phyloP scores from a whole-genome alignment of 2,329 filamentous ascomycete genomes.

The Lasiodiplodia hormozganensis region DNA sequence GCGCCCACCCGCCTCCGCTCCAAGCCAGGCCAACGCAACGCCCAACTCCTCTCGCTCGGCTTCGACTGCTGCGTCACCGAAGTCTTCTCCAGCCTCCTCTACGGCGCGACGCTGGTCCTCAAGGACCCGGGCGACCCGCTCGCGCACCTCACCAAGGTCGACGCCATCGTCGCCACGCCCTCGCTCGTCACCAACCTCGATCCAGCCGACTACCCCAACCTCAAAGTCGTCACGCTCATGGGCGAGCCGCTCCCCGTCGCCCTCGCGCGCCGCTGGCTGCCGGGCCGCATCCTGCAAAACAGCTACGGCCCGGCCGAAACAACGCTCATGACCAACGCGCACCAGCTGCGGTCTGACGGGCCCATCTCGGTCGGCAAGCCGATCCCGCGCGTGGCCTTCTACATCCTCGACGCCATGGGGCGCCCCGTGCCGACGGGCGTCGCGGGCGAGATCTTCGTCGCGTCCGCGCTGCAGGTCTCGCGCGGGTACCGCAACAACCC shows the following conservation, averaged over 20 bases:
- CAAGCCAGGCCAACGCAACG: constrained; percentile 26
- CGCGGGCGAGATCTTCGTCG: constrained; percentile 29
- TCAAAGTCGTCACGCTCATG: constrained; percentile 19
- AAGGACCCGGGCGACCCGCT: constrained; percentile 28
- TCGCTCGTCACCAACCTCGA: constrained; percentile 23
- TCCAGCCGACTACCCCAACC: constrained; percentile 17
- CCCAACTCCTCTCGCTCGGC: constrained; percentile 29
- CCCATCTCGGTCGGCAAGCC: constrained; percentile 19
- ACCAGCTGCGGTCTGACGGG: neutral
- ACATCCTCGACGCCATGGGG: constrained; percentile 27
- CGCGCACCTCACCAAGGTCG: constrained; percentile 19
- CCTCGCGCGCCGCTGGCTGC: constrained; percentile 25
- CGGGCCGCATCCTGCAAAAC: constrained; percentile 18
- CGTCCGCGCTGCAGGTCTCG: constrained; percentile 24
- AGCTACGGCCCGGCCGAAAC: constrained; percentile 27
- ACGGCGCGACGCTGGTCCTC: constrained; percentile 30
- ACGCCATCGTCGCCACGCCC: constrained; percentile 28
- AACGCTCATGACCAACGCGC: constrained; percentile 23
- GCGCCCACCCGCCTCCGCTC: constrained; percentile 23
- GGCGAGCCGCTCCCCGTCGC: constrained; percentile 26
- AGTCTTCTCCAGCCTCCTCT: constrained; percentile 29
- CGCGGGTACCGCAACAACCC: constrained; percentile 27
- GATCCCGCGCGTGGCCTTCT: constrained; percentile 23
- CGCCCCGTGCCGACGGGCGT: constrained; percentile 28
- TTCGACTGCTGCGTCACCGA: constrained; percentile 31